Conservation (phyloP, 2,329 filamentous ascomycete species). For the Xylariaceae sp. region DNA sequence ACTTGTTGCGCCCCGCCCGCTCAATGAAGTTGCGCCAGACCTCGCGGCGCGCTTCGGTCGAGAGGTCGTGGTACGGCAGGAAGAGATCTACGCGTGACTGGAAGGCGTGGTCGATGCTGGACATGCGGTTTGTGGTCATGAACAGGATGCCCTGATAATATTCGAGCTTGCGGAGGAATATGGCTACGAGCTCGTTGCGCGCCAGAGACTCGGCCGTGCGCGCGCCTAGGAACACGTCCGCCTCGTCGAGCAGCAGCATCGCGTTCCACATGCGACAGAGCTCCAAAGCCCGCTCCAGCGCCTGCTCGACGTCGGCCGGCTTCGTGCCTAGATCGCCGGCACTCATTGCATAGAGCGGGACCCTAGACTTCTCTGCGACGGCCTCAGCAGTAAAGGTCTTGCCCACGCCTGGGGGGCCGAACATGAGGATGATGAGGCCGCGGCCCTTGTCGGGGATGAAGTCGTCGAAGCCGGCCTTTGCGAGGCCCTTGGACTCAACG, state of each 20-base stretch:
- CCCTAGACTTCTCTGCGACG: conserved; percentile 33
- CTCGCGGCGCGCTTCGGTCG: conserved; percentile 21
- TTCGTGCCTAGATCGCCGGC: conserved; percentile 35
- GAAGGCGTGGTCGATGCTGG: conserved; percentile 33
- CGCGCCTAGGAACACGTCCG: conserved; percentile 37
- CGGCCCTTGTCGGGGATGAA: conserved; percentile 32
- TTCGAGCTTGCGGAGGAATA: conserved; percentile 15
- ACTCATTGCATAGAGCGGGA: conserved; percentile 36
- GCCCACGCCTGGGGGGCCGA: conserved; percentile 33
- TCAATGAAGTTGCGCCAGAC: conserved; percentile 34
- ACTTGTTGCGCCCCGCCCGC: conserved; percentile 15
- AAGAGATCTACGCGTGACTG: conserved; percentile 32
- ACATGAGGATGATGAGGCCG: conserved; percentile 32
- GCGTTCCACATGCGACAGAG: conserved; percentile 37
- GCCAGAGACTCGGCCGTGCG: conserved; percentile 29
- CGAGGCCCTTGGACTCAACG: conserved; percentile 30
- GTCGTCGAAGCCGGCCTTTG: conserved; percentile 27
- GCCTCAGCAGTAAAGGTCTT: conserved; percentile 36
- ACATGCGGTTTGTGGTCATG: conserved; percentile 34
- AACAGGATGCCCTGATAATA: conserved; percentile 36
- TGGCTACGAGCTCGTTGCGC: conserved; percentile 35
- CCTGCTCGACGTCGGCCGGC: conserved; percentile 29
- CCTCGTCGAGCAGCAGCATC: conserved; percentile 40
- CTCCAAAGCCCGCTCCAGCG: conserved; percentile 28
- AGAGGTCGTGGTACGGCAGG: conserved; percentile 29